Evolutionary conservation across 2,329 filamentous ascomycete species (phyloP), one percentile per base, ranked within the genome.

Genomic region (Verruconis gallopava): DNA sequence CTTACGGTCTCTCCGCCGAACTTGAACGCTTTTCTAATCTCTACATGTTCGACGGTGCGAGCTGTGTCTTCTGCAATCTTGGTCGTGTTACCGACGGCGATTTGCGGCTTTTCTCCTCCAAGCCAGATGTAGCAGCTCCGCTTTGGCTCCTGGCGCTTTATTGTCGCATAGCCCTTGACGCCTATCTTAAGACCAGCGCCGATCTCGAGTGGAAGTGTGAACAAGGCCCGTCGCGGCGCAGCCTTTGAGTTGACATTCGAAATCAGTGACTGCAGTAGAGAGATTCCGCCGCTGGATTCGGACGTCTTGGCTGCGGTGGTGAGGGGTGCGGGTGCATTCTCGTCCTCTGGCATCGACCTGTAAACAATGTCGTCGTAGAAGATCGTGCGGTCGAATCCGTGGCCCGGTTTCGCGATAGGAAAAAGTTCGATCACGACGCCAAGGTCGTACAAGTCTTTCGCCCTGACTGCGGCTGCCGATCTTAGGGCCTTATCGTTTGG

Each of bases 331-430:
- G 74, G 71, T 3, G 75, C 77, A 49, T 81, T 81, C 44, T 85
- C 83, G 36, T 85, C 77, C 9, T 71, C 66, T 5, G 58, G 50
- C 3, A 82, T 75, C 22, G 83, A 66, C 44, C 79, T 81, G 61
- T 96, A 96, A 46, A 96, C 80, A 38, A 98, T 91, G 55, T 95
- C 86, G 61, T 96, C 85, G 59, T 95, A 98, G 60, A 98, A 98
- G 44, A 82, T 88, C 44, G 75, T 69, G 3, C 84, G 68, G 49
- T 94, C 81, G 54, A 98, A 98, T 22, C 72, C 73, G 47, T 75
- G 71, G 20, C 79, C 78, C 1, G 74, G 74, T 18, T 64, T 68
- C 4, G 81, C 83, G 44, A 98, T 89, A 1, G 91, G 88, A 51
- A 96, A 98, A 0, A 98, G 67, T 53, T 96, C 89, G 46, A 98